Evolutionary conservation across 805 yeast species (phyloP).

Genomic region (Zygotorulaspora florentina): DNA sequence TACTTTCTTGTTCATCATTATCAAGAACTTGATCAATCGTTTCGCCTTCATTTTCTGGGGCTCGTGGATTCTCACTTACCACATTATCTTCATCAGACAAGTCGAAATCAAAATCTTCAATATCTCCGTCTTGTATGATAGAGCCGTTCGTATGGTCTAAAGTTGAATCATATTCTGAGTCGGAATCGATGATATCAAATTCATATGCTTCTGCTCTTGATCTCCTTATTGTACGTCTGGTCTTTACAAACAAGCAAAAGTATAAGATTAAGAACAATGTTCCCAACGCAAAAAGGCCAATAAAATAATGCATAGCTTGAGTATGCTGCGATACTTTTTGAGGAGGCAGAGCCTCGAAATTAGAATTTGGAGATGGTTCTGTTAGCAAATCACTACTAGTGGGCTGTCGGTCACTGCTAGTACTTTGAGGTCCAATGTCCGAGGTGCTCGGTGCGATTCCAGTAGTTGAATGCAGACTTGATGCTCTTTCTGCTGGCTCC

Average conservation of each 20-base stretch:
- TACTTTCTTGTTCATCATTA: neutral
- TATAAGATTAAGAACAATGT: slow-evolving; percentile 44
- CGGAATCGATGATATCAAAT: slow-evolving; percentile 72
- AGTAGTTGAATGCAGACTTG: slow-evolving; percentile 1
- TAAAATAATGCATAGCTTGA: slow-evolving; percentile 58
- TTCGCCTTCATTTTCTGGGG: neutral
- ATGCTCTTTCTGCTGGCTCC: slow-evolving; percentile 14
- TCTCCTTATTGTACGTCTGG: slow-evolving; percentile 45
- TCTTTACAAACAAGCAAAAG: slow-evolving; percentile 41
- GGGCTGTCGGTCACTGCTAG: slow-evolving; percentile 6
- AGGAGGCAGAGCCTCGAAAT: slow-evolving; percentile 21
- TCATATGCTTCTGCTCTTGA: slow-evolving; percentile 69
- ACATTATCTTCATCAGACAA: slow-evolving; percentile 32
- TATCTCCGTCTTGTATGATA: slow-evolving; percentile 16
- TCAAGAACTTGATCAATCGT: slow-evolving; percentile 6
- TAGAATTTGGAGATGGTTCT: slow-evolving; percentile 9
- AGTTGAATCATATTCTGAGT: slow-evolving; percentile 39
- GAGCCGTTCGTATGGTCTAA: slow-evolving; percentile 21
- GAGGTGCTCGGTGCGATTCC: slow-evolving; percentile 1
- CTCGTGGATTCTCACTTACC: slow-evolving; percentile 4
- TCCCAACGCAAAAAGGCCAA: slow-evolving; percentile 57
- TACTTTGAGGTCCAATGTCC: neutral
- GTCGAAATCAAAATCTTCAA: slow-evolving; percentile 34
- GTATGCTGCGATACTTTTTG: slow-evolving; percentile 38
- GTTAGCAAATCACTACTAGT: neutral